Evolutionary conservation across 768 basidiomycete genomes (phyloP), one percentile per base, ranked within the genome.

Genomic region (Dacryopinax primogenitus): DNA sequence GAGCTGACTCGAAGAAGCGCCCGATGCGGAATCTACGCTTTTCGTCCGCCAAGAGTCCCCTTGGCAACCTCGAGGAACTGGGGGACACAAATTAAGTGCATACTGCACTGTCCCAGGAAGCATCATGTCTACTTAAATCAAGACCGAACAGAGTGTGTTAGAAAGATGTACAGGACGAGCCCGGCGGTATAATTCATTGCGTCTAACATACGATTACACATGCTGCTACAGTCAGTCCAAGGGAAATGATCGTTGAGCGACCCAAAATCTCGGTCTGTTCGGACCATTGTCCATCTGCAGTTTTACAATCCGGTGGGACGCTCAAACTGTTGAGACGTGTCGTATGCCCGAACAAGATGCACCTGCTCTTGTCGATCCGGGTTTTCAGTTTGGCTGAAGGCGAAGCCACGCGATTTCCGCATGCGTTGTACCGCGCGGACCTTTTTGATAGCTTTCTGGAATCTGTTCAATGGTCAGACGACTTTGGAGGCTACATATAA

Each of bases 391-490:
- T 97, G 94, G 74, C 89, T 92, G 79, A 99, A 99, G 2, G 96
- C 96, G 73, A 98, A 99, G 1, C 96, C 96, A 61, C 96, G 86
- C 68, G 92, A 96, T 65, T 91, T 82, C 15, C 96, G 87, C 89
- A 98, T 92, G 34, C 96, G 85, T 73, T 99, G 96, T 1, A 93
- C 90, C 0, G 96, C 96, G n/a, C 96, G 85, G 13, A 99, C 96
- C 75, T 99, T 99, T 77, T 97, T 98, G 81, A 99, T 99, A 16
- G 96, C 96, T 74, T 97, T 96, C 76, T 97, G 93, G 78, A 96
- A 96, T 75, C 91, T 94, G 47, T 3, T 32, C 33, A 23, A 21
- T n/a, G 2, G 32, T 11, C 23, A 9, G 35, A 34, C 26, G 18
- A 66, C 4, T 28, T 33, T 11, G 62, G 62, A 30, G 66, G 36